Base-by-base conservation (phyloP, 257 asterid genomes). In the Solanum corneliomulleri region DNA sequence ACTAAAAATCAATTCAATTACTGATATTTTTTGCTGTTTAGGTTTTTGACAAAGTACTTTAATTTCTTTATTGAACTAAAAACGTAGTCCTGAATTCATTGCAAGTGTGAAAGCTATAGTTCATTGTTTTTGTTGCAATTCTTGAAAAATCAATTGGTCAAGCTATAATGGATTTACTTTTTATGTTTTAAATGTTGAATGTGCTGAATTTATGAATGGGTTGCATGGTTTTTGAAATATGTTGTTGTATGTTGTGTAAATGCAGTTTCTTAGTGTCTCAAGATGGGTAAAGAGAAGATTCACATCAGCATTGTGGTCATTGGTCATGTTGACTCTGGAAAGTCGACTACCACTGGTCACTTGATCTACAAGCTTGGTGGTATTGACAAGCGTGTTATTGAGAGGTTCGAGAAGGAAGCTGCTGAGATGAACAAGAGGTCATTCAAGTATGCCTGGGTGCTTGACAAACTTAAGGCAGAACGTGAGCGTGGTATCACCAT, bases 401-500 rank as follows among this genome's bases (percentile, higher is more conserved):
- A 94, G 90, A 94, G 98, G 90, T 95, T 95, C 2, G 98, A 95
- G 93, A 95, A 95, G 91, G 98, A 95, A 84, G 98, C 97, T 56
- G 96, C 98, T 86, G 98, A 94, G 89, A 94, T 94, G 96, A 94
- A 94, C 94, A 94, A 94, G 91, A 93, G 98, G 90, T 94, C 95
- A 16, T 95, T 95, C 96, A 95, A 95, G 93, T 95, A 95, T 45
- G 98, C 97, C 3, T 95, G 98, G 97, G 97, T 95, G 88, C 93
- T 95, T 20, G 98, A 95, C 94, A 95, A 95, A 88, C 98, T 95
- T 56, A 95, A 95, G 94, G 98, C 97, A 16, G 97, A 95, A 91
- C 98, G 96, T 41, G 97, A 95, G 78, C 98, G 95, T 92, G 98
- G 97, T 90, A 95, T 95, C 68, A 95, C 98, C 80, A 95, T 95